Conservation (phyloP, 441 rosid species). For the Viola pubescens region DNA sequence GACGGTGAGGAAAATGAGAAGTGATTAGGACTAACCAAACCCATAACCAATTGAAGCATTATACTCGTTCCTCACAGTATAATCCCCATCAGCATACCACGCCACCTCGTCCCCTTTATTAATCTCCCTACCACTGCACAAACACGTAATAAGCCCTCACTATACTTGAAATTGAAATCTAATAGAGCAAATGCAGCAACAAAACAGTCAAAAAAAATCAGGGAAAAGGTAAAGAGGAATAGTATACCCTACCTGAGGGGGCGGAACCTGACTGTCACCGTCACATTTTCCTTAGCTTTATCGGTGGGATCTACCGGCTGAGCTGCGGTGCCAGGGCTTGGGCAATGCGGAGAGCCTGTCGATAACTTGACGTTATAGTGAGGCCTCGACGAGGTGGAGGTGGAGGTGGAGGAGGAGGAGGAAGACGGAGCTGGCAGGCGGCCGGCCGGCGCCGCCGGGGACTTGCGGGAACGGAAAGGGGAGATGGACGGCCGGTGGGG, state of each 20-base stretch:
- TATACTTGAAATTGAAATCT: conserved; percentile 4
- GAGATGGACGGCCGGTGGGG: conserved; percentile 55
- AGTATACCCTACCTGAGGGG: conserved; percentile 58
- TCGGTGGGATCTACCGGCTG: conserved; percentile 29
- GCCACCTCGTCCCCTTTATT: conserved; percentile 84
- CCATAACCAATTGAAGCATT: conserved; percentile 66
- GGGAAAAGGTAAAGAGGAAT: background rate
- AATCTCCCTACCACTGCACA: conserved; percentile 61
- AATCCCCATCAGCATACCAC: conserved; percentile 90
- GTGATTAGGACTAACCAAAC: conserved; percentile 49
- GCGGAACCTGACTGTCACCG: conserved; percentile 85
- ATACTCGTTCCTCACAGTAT: conserved; percentile 65
- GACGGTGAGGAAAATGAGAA: too few species aligned
- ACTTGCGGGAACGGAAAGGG: conserved; percentile 69
- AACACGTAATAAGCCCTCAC: conserved; percentile 3
- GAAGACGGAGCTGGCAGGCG: conserved; percentile 16
- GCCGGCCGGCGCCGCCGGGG: conserved; percentile 37
- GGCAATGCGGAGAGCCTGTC: conserved; percentile 36
- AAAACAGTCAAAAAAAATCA: conserved; percentile 2
- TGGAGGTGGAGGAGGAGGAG: conserved; percentile 52
- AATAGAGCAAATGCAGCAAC: background rate
- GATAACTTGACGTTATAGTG: conserved; percentile 27
- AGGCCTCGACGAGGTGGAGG: conserved; percentile 32
- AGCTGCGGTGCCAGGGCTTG: conserved; percentile 28
- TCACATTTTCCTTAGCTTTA: conserved; percentile 71